Percentiles rank a stretch among this genome's conserved stretches.
These are phyloP conservation scores for Scheffersomyces lignicola DNA, from an alignment of 1,139 yeast species.

Conservation along the genomic window DNA sequence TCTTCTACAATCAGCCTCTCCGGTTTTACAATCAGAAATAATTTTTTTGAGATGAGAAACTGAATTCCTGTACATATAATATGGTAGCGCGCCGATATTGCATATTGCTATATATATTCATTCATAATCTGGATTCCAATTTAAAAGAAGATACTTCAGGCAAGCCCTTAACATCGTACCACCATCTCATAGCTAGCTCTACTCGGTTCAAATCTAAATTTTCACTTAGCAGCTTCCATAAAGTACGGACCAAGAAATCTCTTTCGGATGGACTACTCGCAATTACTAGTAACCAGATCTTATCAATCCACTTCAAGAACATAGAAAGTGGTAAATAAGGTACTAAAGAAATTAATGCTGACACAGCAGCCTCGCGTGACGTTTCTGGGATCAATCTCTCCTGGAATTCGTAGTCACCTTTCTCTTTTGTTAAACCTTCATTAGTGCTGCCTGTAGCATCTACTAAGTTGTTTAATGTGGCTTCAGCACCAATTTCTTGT, in stretches of 20 bases:
- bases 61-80: conserved; percentile 1
- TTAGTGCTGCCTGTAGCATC: conserved; percentile 14
- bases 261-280: conserved; percentile 38
- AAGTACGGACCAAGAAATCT: conserved; percentile 24
- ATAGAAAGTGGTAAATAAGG: conserved; percentile 53
- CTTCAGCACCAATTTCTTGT: conserved; percentile 35
- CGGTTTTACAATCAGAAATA: not conserved
- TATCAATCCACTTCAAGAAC: conserved; percentile 50
- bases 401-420: conserved; percentile 24
- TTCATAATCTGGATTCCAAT: not conserved
- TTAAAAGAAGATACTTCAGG: conserved; percentile 10
- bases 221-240: conserved; percentile 47
- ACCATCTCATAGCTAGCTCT: conserved; percentile 66
- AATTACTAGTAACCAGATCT: conserved; percentile 42
- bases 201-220: conserved; percentile 60
- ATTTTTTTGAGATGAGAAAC: conserved; percentile 1
- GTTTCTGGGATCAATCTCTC: conserved; percentile 38
- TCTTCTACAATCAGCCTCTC: not conserved
- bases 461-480: conserved; percentile 33
- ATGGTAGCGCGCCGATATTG: no score
- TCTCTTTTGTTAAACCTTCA: conserved; percentile 26
- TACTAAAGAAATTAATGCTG: conserved; percentile 50
- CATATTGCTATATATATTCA: not conserved
- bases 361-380: conserved; percentile 51
- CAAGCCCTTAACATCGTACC: conserved; percentile 40